Evolutionary conservation across 2,329 filamentous ascomycete genomes (phyloP).

Genomic region (Pseudocercospora cruenta): DNA sequence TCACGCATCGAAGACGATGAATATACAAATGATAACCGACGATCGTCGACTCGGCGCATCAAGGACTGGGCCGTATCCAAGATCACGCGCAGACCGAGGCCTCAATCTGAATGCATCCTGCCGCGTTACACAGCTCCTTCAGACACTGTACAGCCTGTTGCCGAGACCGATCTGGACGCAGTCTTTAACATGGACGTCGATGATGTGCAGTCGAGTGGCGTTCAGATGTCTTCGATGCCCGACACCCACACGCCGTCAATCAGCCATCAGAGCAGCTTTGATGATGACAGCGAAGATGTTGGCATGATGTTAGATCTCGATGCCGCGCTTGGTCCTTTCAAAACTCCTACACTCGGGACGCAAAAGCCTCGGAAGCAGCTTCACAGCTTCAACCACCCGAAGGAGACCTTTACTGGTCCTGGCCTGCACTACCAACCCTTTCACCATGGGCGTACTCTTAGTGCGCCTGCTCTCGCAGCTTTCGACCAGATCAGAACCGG

Average conservation of each 20-base stretch:
- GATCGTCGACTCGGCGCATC: constrained; percentile 64
- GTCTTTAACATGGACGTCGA: constrained; percentile 33
- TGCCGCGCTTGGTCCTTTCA: constrained; percentile 88
- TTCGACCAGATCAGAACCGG: constrained; percentile 59
- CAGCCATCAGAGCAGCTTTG: constrained; percentile 18
- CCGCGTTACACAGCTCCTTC: not conserved
- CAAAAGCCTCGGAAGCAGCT: constrained; percentile 69
- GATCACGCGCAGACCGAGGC: constrained; percentile 51
- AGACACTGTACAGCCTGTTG: constrained; percentile 13
- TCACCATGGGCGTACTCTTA: constrained; percentile 72
- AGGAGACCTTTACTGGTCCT: constrained; percentile 68
- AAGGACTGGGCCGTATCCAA: constrained; percentile 65
- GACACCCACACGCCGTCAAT: constrained; percentile 15
- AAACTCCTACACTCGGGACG: constrained; percentile 71
- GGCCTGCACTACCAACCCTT: constrained; percentile 65
- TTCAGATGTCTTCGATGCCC: constrained; percentile 6
- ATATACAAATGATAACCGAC: constrained; percentile 20
- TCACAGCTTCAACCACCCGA: constrained; percentile 71
- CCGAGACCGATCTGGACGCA: constrained; percentile 40
- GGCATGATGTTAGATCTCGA: constrained; percentile 91
- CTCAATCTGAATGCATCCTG: constrained; percentile 18
- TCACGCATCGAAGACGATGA: constrained; percentile 14
- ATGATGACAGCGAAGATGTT: constrained; percentile 52
- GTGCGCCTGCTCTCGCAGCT: constrained; percentile 75
- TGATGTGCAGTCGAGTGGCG: constrained; percentile 7